Percentiles rank a stretch among this genome's conserved stretches.
Evolutionary conservation across 495 filamentous ascomycete genomes (phyloP).

Genomic region (Neurospora hispaniola): DNA sequence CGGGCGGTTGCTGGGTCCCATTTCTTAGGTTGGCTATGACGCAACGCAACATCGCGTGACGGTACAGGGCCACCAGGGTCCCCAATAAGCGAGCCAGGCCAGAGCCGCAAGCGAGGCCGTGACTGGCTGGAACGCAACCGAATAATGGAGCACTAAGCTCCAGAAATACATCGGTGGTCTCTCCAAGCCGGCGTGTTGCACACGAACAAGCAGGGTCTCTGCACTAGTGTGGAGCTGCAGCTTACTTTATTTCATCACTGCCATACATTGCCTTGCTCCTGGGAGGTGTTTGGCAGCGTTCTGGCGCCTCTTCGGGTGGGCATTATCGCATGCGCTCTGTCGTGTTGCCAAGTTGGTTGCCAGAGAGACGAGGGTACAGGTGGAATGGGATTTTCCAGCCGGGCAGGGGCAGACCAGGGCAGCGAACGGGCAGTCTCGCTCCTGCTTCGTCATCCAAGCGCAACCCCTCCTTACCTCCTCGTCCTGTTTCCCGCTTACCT

Average conservation of each 20-base stretch:
- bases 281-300: not conserved
- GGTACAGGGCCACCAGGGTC: not conserved
- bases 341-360: not conserved
- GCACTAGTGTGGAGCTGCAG: not conserved
- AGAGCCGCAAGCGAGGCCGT: not conserved
- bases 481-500: not conserved
- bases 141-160: not conserved
- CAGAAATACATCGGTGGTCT: not conserved
- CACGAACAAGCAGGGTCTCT: not conserved
- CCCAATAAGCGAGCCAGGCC: not conserved
- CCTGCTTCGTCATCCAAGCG: not conserved
- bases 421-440: not conserved
- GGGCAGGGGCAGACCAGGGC: not conserved
- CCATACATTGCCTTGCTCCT: not conserved
- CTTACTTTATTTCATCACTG: not conserved
- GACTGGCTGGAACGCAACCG: not conserved
- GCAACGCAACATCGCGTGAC: slow-evolving; percentile 1
- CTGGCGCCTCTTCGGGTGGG: not conserved
- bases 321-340: not conserved
- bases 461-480: not conserved
- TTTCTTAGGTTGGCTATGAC: not conserved
- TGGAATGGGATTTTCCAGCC: not conserved
- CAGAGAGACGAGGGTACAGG: not conserved
- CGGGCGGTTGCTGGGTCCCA: not conserved
- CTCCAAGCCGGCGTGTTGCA: not conserved